phyloP scores from a whole-genome alignment of 2,329 filamentous ascomycete species.

The Zymoseptoria crescenta region DNA sequence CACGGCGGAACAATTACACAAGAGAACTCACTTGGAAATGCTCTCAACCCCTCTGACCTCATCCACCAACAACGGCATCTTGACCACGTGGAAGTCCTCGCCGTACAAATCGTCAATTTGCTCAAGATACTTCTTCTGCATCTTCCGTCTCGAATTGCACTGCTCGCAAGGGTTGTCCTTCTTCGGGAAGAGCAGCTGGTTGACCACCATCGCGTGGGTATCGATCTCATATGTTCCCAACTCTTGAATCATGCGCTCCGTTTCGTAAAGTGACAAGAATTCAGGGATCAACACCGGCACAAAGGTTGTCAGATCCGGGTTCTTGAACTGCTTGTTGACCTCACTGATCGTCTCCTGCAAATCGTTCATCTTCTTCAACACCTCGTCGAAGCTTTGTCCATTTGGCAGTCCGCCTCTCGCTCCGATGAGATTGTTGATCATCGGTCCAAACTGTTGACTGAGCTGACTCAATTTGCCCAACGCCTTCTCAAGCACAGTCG shows the following conservation, averaged over 20 bases:
- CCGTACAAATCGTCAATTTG: slow-evolving; percentile 93
- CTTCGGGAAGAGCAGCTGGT: slow-evolving; percentile 91
- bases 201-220: slow-evolving; percentile 95
- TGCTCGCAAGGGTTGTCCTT: slow-evolving; percentile 81
- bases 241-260: slow-evolving; percentile 99
- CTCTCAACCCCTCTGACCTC: slow-evolving; percentile 94
- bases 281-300: slow-evolving; percentile 98
- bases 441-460: slow-evolving; percentile 87
- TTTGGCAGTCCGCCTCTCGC: slow-evolving; percentile 70
- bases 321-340: slow-evolving; percentile 97
- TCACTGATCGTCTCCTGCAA: slow-evolving; percentile 88
- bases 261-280: slow-evolving; percentile 94
- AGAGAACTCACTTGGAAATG: slow-evolving; percentile 56
- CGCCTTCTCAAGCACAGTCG: slow-evolving; percentile 94
- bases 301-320: slow-evolving; percentile 89
- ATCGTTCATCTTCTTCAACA: slow-evolving; percentile 90
- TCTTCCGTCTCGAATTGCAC: slow-evolving; percentile 88
- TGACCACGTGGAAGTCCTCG: slow-evolving; percentile 98
- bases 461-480: slow-evolving; percentile 95
- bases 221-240: slow-evolving; percentile 88
- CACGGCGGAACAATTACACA: background rate
- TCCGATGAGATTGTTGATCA: slow-evolving; percentile 88
- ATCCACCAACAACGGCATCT: slow-evolving; percentile 93
- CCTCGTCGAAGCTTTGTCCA: slow-evolving; percentile 84
- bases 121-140: slow-evolving; percentile 99